Conservation (phyloP, 2,329 filamentous ascomycete genomes). For the Clarireedia monteithiana region DNA sequence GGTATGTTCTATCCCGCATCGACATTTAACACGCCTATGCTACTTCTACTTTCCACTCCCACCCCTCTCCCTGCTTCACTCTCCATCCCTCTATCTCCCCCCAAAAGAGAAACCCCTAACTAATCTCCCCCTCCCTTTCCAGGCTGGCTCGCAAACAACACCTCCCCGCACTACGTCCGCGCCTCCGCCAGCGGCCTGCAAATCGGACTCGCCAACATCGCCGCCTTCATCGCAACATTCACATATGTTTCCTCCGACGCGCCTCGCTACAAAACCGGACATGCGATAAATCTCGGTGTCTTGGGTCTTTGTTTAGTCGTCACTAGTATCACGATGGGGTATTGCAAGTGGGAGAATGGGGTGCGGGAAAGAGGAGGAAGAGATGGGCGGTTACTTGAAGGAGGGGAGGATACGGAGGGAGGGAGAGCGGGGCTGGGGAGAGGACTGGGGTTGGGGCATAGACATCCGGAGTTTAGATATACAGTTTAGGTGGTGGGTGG, state of each 20-base stretch:
- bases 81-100: not conserved
- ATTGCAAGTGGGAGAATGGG: slow-evolving; percentile 59
- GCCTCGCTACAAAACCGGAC: slow-evolving; percentile 55
- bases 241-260: slow-evolving; percentile 63
- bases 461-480: slow-evolving; percentile 63
- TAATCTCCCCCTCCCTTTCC: not conserved
- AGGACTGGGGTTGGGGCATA: slow-evolving; percentile 51
- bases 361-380: slow-evolving; percentile 54
- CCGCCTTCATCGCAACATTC: slow-evolving; percentile 48
- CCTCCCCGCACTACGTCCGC: slow-evolving; percentile 3
- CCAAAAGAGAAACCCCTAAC: not conserved
- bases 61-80: not conserved
- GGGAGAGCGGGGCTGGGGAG: too few species aligned
- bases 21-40: too few species aligned
- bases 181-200: slow-evolving; percentile 3
- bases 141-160: slow-evolving; percentile 9
- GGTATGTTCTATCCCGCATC: not conserved
- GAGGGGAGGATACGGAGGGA: slow-evolving; percentile 47
- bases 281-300: slow-evolving; percentile 68
- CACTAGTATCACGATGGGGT: slow-evolving; percentile 58
- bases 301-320: slow-evolving; percentile 58
- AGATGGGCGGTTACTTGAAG: slow-evolving; percentile 56
- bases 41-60: too few species aligned
- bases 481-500: slow-evolving; percentile 37
- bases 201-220: slow-evolving; percentile 65